Evolutionary conservation across 140 eudicot genomes (phyloP).

Genomic region (Flaveria floridana): DNA sequence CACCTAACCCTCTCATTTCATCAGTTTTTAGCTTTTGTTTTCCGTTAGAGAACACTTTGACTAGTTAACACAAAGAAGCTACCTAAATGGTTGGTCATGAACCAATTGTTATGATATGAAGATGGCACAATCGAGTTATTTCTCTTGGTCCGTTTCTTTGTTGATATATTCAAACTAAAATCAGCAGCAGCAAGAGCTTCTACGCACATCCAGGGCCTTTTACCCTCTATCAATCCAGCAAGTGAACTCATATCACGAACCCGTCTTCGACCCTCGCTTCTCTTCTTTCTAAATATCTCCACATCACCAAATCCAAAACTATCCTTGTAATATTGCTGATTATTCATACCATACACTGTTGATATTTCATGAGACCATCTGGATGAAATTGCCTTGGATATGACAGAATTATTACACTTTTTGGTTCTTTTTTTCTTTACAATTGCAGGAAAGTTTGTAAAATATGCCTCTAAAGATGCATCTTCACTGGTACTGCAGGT

Average conservation of each 20-base stretch:
- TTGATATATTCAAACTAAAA: constrained; percentile 34
- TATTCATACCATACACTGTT: constrained; percentile 17
- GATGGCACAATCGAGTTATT: constrained; percentile 27
- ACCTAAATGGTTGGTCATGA: constrained; percentile 37
- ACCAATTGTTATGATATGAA: constrained; percentile 34
- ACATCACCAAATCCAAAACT: constrained; percentile 31
- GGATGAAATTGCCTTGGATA: constrained; percentile 36
- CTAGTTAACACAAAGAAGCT: constrained; percentile 19
- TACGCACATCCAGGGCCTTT: constrained; percentile 37
- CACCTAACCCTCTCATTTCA: constrained; percentile 1
- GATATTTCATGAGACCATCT: constrained; percentile 24
- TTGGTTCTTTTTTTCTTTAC: constrained; percentile 72
- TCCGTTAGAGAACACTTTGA: not conserved
- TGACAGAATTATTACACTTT: constrained; percentile 31
- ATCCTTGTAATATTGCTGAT: constrained; percentile 30
- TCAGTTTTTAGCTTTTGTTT: not conserved
- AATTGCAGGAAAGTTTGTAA: constrained; percentile 46
- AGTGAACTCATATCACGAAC: constrained; percentile 51
- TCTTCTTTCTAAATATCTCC: constrained; percentile 44
- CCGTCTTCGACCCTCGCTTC: constrained; percentile 56
- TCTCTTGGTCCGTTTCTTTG: constrained; percentile 69
- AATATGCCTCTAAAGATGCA: constrained; percentile 46
- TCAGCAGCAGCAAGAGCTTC: constrained; percentile 56
- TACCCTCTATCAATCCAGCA: constrained; percentile 36
- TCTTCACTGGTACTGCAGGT: constrained; percentile 42